Evolutionary conservation across 495 filamentous ascomycete species (phyloP).

Genomic region (Bryoglossum gracile): DNA sequence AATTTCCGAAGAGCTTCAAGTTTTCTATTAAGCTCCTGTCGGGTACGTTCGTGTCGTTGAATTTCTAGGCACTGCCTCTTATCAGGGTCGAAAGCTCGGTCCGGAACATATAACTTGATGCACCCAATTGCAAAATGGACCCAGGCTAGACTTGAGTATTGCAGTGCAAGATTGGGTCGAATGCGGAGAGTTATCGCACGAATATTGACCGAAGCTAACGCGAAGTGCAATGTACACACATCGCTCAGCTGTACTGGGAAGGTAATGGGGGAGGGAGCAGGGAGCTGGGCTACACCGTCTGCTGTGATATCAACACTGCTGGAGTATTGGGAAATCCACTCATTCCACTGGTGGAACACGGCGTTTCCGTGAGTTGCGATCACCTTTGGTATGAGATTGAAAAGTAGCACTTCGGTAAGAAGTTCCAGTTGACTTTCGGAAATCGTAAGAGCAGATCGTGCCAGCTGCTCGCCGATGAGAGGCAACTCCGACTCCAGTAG

Average conservation of each 20-base stretch:
- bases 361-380: constrained; percentile 10
- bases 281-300: neutral
- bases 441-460: constrained; percentile 30
- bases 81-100: constrained; percentile 81
- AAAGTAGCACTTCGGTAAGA: constrained; percentile 12
- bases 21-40: constrained; percentile 44
- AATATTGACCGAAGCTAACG: neutral
- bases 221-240: constrained; percentile 34
- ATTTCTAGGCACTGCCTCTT: constrained; percentile 65
- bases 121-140: constrained; percentile 54
- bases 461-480: constrained; percentile 48
- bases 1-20: constrained; percentile 56
- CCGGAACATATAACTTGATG: constrained; percentile 76
- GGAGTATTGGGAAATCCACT: neutral
- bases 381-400: constrained; percentile 6
- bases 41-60: constrained; percentile 52
- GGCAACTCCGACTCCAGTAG: constrained; percentile 60
- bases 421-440: constrained; percentile 11
- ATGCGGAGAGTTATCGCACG: no score
- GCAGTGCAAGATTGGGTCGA: no score
- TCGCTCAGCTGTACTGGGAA: constrained; percentile 19
- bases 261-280: neutral
- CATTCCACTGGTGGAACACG: neutral
- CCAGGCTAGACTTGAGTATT: constrained; percentile 50
- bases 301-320: neutral